These are phyloP conservation scores for Aspergillus candidus DNA, from an alignment of 2,329 filamentous ascomycete genomes.

Conservation along the genomic window DNA sequence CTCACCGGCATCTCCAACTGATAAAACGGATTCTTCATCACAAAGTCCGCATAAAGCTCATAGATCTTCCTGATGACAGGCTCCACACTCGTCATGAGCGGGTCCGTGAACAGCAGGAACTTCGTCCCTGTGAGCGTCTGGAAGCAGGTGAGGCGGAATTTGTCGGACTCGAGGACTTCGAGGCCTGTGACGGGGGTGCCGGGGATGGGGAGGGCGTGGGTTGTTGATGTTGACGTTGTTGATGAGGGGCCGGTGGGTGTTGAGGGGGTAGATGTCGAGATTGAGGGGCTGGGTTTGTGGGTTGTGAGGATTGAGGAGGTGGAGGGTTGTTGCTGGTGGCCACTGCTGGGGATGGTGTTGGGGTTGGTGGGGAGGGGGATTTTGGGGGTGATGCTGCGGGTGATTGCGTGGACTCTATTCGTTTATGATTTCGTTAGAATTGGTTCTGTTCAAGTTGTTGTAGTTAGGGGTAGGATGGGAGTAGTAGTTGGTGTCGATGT, in stretches of 20 bases:
- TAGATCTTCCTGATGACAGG: constrained; percentile 78
- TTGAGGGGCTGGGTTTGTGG: no score
- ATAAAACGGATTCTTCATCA: constrained; percentile 99
- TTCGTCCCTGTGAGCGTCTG: constrained; percentile 91
- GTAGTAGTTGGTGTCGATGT: not conserved
- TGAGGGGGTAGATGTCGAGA: constrained; percentile 27
- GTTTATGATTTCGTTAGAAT: not conserved
- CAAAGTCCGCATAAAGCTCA: constrained; percentile 91
- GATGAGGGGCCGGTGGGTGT: constrained; percentile 18
- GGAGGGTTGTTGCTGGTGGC: not conserved
- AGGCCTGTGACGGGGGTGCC: constrained; percentile 55
- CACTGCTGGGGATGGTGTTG: constrained; percentile 14
- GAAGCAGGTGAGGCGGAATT: constrained; percentile 94
- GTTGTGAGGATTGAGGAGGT: constrained; percentile 8
- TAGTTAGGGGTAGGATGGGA: not conserved
- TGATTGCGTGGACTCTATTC: constrained; percentile 58
- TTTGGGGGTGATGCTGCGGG: constrained; percentile 47
- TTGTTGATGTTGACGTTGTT: constrained; percentile 15
- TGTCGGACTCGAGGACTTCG: constrained; percentile 87
- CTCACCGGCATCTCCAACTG: constrained; percentile 95
- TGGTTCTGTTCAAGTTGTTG: not conserved
- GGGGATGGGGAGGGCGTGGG: constrained; percentile 28
- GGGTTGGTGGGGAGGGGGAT: constrained; percentile 29
- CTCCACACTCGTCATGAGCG: constrained; percentile 77
- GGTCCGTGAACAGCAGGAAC: constrained; percentile 91